Evolutionary conservation across 768 basidiomycete genomes (phyloP).

Genomic region (Roridomyces roridus): DNA sequence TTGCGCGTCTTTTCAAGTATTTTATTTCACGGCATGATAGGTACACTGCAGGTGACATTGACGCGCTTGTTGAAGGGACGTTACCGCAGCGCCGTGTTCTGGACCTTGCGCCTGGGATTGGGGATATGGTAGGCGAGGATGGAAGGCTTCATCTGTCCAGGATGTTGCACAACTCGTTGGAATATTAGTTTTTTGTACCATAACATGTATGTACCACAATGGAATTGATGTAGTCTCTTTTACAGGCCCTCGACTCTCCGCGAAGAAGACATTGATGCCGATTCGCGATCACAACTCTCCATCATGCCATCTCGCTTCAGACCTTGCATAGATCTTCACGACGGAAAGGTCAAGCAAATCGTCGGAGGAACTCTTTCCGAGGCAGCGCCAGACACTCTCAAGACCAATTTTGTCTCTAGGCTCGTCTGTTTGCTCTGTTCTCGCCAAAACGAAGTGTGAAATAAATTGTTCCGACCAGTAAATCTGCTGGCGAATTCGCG

Average conservation of each 20-base stretch:
- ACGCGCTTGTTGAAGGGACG: slow-evolving; percentile 86
- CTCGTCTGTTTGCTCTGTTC: slow-evolving; percentile 38
- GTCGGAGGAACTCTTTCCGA: slow-evolving; percentile 94
- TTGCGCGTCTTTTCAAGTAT: neutral
- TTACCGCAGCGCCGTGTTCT: slow-evolving; percentile 91
- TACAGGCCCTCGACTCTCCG: no score
- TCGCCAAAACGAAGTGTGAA: slow-evolving; percentile 12
- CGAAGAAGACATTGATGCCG: no score
- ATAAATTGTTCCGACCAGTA: slow-evolving; percentile 46
- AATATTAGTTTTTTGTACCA: no score
- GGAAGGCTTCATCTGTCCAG: slow-evolving; percentile 80
- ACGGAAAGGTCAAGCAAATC: slow-evolving; percentile 97
- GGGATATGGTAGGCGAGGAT: slow-evolving; percentile 81
- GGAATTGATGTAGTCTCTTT: no score
- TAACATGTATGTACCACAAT: no score
- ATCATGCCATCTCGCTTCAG: slow-evolving; percentile 31
- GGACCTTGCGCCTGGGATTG: slow-evolving; percentile 91
- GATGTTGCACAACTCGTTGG: slow-evolving; percentile 82
- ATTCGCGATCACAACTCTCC: no score
- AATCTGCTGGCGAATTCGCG: slow-evolving; percentile 82
- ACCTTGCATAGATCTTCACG: slow-evolving; percentile 97
- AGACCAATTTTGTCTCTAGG: slow-evolving; percentile 94
- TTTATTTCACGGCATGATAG: slow-evolving; percentile 34
- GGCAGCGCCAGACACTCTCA: slow-evolving; percentile 58
- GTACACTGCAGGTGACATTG: slow-evolving; percentile 70